These are phyloP conservation scores for Carex cristatella DNA, from an alignment of 176 grass and related monocot species.

Conservation along the genomic window DNA sequence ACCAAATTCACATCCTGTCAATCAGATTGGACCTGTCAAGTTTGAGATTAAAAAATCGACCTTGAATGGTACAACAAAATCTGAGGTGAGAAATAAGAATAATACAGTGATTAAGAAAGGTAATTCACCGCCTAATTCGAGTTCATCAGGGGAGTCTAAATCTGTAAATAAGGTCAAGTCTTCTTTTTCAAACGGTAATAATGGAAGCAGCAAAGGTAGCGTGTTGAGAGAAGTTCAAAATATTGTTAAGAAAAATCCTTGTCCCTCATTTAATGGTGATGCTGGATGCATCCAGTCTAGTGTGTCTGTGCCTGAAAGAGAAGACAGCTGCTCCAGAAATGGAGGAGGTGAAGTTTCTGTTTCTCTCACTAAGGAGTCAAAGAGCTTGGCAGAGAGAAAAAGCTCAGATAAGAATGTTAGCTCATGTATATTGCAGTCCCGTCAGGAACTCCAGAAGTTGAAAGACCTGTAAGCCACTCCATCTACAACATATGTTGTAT, in stretches of 20 bases:
- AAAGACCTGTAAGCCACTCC: slow-evolving; percentile 68
- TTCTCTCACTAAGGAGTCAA: slow-evolving; percentile 26
- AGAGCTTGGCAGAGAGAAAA: slow-evolving; percentile 24
- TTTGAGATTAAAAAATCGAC: slow-evolving; percentile 39
- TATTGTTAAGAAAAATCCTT: slow-evolving; percentile 21
- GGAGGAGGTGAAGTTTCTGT: slow-evolving; percentile 29
- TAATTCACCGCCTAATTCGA: slow-evolving; percentile 11
- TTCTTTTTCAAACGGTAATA: slow-evolving; percentile 1
- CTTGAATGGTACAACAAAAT: slow-evolving; percentile 46
- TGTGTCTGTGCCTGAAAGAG: slow-evolving; percentile 20
- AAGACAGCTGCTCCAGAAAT: slow-evolving; percentile 13
- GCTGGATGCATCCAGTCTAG: background rate
- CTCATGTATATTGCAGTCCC: slow-evolving; percentile 16
- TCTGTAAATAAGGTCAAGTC: slow-evolving; percentile 15
- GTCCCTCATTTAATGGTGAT: slow-evolving; percentile 21
- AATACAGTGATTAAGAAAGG: slow-evolving; percentile 8
- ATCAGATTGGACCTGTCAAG: slow-evolving; percentile 66
- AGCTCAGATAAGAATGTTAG: slow-evolving; percentile 27
- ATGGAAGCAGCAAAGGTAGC: background rate
- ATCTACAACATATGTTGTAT: background rate
- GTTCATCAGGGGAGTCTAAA: slow-evolving; percentile 22
- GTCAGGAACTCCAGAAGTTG: slow-evolving; percentile 46
- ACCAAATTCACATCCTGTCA: slow-evolving; percentile 48
- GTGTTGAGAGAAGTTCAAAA: slow-evolving; percentile 20
- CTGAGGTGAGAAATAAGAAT: slow-evolving; percentile 36